Evolutionary conservation across 768 basidiomycete species (phyloP).

Genomic region (Mycena rebaudengoi): DNA sequence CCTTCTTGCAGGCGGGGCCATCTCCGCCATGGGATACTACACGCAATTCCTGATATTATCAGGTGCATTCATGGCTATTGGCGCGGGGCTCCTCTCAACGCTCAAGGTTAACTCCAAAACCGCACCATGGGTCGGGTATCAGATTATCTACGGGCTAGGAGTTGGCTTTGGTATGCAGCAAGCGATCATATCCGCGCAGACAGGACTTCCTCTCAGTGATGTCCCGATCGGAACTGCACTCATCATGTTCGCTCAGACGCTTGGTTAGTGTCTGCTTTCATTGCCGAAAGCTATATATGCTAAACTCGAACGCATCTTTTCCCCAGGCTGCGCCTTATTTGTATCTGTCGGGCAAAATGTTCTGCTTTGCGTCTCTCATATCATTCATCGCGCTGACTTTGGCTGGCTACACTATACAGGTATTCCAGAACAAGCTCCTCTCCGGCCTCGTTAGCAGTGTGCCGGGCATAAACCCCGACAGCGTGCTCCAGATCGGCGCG

Average conservation of each 20-base stretch:
- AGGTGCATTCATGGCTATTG: slow-evolving; percentile 42
- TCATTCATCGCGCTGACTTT: too few relatives aligned
- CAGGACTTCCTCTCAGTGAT: slow-evolving; percentile 19
- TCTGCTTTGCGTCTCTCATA: too few relatives aligned
- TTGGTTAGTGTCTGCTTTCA: background rate
- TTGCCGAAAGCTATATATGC: background rate
- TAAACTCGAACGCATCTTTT: background rate
- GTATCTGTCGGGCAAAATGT: slow-evolving; percentile 27
- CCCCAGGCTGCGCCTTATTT: slow-evolving; percentile 23
- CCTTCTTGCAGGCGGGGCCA: slow-evolving; percentile 45
- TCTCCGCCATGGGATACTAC: slow-evolving; percentile 46
- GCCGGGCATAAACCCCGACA: slow-evolving; percentile 3
- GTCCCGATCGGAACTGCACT: slow-evolving; percentile 19
- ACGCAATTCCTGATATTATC: slow-evolving; percentile 31
- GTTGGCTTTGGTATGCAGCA: slow-evolving; percentile 33
- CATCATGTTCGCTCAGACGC: slow-evolving; percentile 25
- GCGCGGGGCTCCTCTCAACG: slow-evolving; percentile 45
- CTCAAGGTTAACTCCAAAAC: slow-evolving; percentile 31
- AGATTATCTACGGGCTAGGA: slow-evolving; percentile 38
- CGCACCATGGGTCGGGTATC: slow-evolving; percentile 31
- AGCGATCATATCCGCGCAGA: slow-evolving; percentile 28
- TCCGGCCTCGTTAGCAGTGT: background rate
- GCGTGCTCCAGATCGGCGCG: slow-evolving; percentile 3
- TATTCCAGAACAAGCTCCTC: slow-evolving; percentile 11
- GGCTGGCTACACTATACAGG: too few relatives aligned